phyloP scores from a whole-genome alignment of 768 basidiomycete genomes.

The Termitomyces sp. region DNA sequence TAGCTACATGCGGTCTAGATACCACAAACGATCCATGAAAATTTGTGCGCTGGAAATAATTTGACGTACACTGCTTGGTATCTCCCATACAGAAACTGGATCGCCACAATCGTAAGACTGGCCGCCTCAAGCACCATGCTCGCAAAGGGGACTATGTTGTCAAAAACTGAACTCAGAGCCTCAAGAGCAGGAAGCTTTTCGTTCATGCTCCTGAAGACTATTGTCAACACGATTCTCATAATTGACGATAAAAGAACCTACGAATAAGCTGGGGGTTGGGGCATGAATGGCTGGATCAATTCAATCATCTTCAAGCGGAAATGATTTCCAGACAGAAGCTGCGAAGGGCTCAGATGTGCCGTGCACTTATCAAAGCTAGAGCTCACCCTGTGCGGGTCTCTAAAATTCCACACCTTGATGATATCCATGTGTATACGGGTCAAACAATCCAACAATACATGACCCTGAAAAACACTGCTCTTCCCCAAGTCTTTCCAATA shows the following conservation, averaged over 20 bases:
- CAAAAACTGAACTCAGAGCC: neutral
- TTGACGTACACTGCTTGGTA: conserved; percentile 1
- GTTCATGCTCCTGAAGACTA: neutral
- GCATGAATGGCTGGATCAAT: neutral
- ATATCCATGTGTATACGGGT: conserved; percentile 14
- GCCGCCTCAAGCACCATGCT: neutral
- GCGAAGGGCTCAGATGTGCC: neutral
- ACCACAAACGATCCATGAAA: neutral
- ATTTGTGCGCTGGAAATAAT: neutral
- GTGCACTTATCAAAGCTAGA: neutral
- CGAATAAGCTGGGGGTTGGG: neutral
- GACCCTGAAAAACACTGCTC: neutral
- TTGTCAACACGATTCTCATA: neutral
- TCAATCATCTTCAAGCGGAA: neutral
- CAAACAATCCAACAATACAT: conserved; percentile 2
- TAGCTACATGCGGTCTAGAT: neutral
- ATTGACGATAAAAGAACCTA: neutral
- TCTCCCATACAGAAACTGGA: neutral
- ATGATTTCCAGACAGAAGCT: neutral
- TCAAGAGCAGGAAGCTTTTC: neutral
- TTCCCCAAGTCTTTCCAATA: conserved; percentile 7
- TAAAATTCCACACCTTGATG: conserved; percentile 20
- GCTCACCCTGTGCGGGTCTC: conserved; percentile 13
- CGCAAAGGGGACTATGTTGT: neutral
- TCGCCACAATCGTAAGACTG: neutral